phyloP scores from a whole-genome alignment of 805 yeast species.

The Saccharomyces jurei region DNA sequence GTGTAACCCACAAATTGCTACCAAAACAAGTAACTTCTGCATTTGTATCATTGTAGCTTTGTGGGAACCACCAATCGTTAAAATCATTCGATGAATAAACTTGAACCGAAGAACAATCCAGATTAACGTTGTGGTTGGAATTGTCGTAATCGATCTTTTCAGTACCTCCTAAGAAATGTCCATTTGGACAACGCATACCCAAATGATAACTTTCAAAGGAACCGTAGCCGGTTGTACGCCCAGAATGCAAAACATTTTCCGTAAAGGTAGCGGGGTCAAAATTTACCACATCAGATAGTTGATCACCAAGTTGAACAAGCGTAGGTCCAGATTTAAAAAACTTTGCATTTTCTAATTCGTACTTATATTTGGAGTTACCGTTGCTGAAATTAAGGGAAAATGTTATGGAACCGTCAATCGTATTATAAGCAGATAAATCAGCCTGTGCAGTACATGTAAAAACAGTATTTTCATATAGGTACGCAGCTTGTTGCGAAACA shows the following conservation, averaged over 20 bases:
- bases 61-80: slow-evolving; percentile 32
- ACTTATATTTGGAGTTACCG: slow-evolving; percentile 29
- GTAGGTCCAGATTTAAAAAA: slow-evolving; percentile 25
- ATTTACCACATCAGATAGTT: slow-evolving; percentile 21
- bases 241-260: slow-evolving; percentile 16
- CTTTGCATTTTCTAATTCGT: slow-evolving; percentile 29
- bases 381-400: slow-evolving; percentile 27
- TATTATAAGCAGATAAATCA: slow-evolving; percentile 11
- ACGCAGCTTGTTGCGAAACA: slow-evolving; percentile 31
- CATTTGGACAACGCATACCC: slow-evolving; percentile 29
- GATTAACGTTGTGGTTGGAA: slow-evolving; percentile 28
- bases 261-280: slow-evolving; percentile 18
- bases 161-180: slow-evolving; percentile 24
- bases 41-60: slow-evolving; percentile 7
- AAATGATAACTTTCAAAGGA: slow-evolving; percentile 29
- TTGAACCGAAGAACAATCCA: slow-evolving; percentile 29
- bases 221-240: slow-evolving; percentile 29
- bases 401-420: slow-evolving; percentile 25
- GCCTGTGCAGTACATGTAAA: slow-evolving; percentile 25
- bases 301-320: slow-evolving; percentile 20
- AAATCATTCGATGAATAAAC: slow-evolving; percentile 20
- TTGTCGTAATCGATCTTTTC: slow-evolving; percentile 25
- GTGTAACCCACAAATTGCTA: slow-evolving; percentile 13
- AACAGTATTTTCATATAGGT: slow-evolving; percentile 22
- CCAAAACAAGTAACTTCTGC: slow-evolving; percentile 20